Evolutionary conservation across 441 rosid species (phyloP), one percentile per base, ranked within the genome.

Genomic region (Jatropha podagrica): DNA sequence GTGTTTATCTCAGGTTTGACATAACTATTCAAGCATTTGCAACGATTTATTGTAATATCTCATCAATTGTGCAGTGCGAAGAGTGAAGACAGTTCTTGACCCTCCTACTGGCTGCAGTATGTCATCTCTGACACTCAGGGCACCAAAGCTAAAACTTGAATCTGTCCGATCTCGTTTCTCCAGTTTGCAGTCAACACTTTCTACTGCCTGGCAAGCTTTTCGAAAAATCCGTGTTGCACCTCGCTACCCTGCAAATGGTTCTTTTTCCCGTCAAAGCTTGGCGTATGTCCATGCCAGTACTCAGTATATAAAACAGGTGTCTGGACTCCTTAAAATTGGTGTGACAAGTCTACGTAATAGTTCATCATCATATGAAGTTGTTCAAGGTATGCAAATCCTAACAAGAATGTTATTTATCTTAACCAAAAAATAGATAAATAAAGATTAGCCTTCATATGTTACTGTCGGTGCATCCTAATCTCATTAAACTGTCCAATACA

Each of bases 231-330:
- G 77, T 64, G 89, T 85, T 74, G 75, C 80, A 8, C 88, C 91
- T 80, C 91, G 90, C 65, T 52, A 86, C 61, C 89, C 89, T 74
- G 86, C 96, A 65, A 88, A 85, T 72, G 87, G 92, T 76, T 91
- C 97, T 73, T 86, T 91, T 77, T 88, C 97, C 48, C 97, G 90
- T 80, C 98, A 92, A 80, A 92, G 99, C 87, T 69, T 94, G 88
- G 97, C 94, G 70, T 96, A 92, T 84, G 93, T 96, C 77, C 93
- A 94, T 83, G 99, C 98, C 72, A 89, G 98, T 82, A 87, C 98
- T 77, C 97, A 76, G 65, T 96, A 96, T 83, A 82, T 96, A 71
- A 96, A 94, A 82, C 97, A 94, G 83, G 98, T 96, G 59, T 90
- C 99, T 62, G 97, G 95, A 76, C 93, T 91, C 79, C 82, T 96